Base-by-base conservation (phyloP, 805 yeast species). In the Candida oleophila region DNA sequence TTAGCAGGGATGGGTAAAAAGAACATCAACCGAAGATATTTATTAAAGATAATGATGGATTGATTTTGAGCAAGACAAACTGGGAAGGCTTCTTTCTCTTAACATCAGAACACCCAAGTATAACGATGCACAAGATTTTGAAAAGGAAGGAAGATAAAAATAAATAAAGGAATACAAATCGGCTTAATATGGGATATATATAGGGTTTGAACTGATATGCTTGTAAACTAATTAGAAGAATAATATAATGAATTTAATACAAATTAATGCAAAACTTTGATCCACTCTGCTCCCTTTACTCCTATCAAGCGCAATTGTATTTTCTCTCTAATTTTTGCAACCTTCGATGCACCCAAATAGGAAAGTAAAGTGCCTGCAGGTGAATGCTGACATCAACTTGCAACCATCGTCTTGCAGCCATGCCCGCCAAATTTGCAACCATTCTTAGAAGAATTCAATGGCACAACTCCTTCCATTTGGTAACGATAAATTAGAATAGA, bases 361-460 rank as follows among this genome's bases (percentile, higher is more conserved):
- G n/a, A n/a, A n/a, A n/a, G n/a, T n/a, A n/a, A n/a, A n/a, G n/a
- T n/a, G n/a, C n/a, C n/a, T n/a, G n/a, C n/a, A n/a, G n/a, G n/a
- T n/a, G n/a, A n/a, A n/a, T n/a, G n/a, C n/a, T n/a, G n/a, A n/a
- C n/a, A n/a, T n/a, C n/a, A n/a, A n/a, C n/a, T n/a, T n/a, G n/a
- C n/a, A n/a, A n/a, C n/a, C n/a, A n/a, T n/a, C n/a, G n/a, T n/a
- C n/a, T n/a, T n/a, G n/a, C n/a, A n/a, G n/a, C n/a, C n/a, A n/a
- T n/a, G n/a, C n/a, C n/a, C n/a, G n/a, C n/a, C n/a, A n/a, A 14
- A 12, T 34, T 34, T 34, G 37, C 37, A 34, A 19, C 37, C 37
- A 34, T 34, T 34, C 7, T 11, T 7, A 15, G 18, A 34, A 11
- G 16, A 12, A 34, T 34, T n/a, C n/a, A n/a, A n/a, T n/a, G n/a